Base-by-base conservation (phyloP, 176 grass and related monocot species). In the Triticum timopheevii region DNA sequence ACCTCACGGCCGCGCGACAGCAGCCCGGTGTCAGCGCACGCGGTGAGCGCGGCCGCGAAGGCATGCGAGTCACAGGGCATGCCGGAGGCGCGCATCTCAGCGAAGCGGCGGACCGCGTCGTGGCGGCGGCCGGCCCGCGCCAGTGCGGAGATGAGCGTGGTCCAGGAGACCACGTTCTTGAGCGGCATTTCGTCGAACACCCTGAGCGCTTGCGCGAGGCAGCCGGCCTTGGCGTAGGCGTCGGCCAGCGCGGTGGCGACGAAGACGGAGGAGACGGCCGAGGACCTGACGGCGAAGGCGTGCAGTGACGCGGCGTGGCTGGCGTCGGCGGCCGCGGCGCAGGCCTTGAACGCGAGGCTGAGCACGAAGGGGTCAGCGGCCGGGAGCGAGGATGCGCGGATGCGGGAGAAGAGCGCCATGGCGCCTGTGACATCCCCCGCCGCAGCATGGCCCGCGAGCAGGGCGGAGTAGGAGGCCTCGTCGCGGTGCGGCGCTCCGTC, bases 161-260 rank as follows among this genome's bases (percentile, higher is more conserved):
- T 95, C 88, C 88, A 95, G 4, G 93, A 91, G 73, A 91, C 93
- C 49, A 81, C 89, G 72, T 89, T 95, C 63, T 73, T 90, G 23
- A 1, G 10, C 15, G 85, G 89, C 81, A 83, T 95, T 83, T 95
- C 93, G 40, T 91, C 89, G 86, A 95, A 83, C 89, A 89, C 22
- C 59, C 61, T 74, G 22, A 95, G 76, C 23, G 86, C 86, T 25
- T 31, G 50, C 1, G 11, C 31, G 27, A 82, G 76, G 34, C 33
- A 19, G 15, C 91, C 91, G 4, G 65, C 33, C 69, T 93, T 95
- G 79, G 91, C 92, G 61, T 95, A 95, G 65, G 86, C 88, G 73
- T 95, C 90, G 2, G 83, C 80, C 4, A 95, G 81, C 27, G 93
- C 83, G 7, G 93, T 93, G 61, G 83, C 81, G 12, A 92, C 91